Conservation (phyloP, 169 alveolate genomes). For the Cytauxzoon felis region DNA sequence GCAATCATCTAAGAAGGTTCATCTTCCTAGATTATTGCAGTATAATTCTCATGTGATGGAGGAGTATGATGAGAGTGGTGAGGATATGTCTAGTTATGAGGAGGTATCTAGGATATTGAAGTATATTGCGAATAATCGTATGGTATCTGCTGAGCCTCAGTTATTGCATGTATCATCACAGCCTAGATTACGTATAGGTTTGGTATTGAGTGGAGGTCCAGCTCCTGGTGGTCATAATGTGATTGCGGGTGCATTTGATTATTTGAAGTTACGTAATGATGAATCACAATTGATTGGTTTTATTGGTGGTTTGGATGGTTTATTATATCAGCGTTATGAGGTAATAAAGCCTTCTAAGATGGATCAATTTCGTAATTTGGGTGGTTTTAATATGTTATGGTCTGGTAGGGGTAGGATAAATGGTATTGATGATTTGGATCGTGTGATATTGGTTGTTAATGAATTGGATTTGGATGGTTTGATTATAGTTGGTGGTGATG, state of each 20-base stretch:
- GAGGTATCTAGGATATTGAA: constrained; percentile 24
- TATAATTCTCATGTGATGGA: constrained; percentile 38
- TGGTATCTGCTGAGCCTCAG: constrained; percentile 56
- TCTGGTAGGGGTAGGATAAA: constrained; percentile 96
- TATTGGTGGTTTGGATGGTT: constrained; percentile 92
- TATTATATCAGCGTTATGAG: constrained; percentile 87
- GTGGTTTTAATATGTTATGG: constrained; percentile 98
- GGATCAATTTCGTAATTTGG: constrained; percentile 92
- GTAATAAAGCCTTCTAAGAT: constrained; percentile 86
- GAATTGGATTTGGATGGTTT: constrained; percentile 93
- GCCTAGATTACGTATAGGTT: constrained; percentile 81
- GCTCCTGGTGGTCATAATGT: constrained; percentile 99
- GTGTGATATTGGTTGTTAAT: constrained; percentile 77
- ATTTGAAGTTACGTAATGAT: constrained; percentile 83
- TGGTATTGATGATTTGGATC: constrained; percentile 86
- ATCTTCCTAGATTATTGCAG: constrained; percentile 38
- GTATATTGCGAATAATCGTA: constrained; percentile 29
- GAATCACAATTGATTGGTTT: constrained; percentile 90
- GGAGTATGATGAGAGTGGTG: constrained; percentile 55
- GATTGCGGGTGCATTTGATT: constrained; percentile 93
- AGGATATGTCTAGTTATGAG: constrained; percentile 27
- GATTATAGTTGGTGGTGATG: constrained; percentile 98
- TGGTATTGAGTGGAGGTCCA: constrained; percentile 98
- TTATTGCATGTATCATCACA: background rate
- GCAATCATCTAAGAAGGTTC: constrained; percentile 19